Evolutionary conservation across 495 filamentous ascomycete species (phyloP), one percentile per base, ranked within the genome.

Genomic region (Xylaria palmicola): DNA sequence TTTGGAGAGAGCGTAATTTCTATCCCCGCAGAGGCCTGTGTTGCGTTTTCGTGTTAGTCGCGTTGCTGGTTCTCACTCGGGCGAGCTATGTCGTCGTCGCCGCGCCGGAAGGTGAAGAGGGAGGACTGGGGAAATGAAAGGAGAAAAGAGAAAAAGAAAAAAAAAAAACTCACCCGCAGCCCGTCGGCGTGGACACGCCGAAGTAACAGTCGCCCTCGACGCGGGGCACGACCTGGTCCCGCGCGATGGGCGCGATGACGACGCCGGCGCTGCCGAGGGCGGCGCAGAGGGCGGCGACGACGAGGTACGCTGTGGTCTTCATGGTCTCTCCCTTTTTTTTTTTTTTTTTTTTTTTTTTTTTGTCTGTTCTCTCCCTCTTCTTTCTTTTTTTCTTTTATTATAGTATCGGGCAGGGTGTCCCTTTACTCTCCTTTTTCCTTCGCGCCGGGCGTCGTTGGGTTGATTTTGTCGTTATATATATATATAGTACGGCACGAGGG

Each of bases 211-310:
- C 79, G 22, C 71, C 77, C 19, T 55, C 17, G 6, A 64, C 51
- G 59, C 70, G 76, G 41, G 68, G 60, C 13, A 81, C 74, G 57
- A 81, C 68, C 71, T 80, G 78, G 41, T 80, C 70, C 20, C 57
- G 60, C 39, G 30, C 59, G 69, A 81, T 75, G 44, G 78, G 78
- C 13, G 75, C 78, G 65, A 76, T 74, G 51, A 81, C 75, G 20
- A 81, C 68, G 50, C 76, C 78, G 51, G 78, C 79, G 51, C 67
- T 75, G 68, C 58, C 79, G 59, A 80, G 69, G n/a, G 77, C 72
- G 54, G 70, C 64, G 74, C 72, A 75, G 20, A 79, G 68, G 27
- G 55, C 55, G 22, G 70, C 68, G 54, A 71, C 55, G 22, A 71
- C 68, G 54, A 71, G 50, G 65, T 79, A 52, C 0, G 69, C 66